Evolutionary conservation across 345 rosid species (phyloP).

Genomic region (Salix udensis): DNA sequence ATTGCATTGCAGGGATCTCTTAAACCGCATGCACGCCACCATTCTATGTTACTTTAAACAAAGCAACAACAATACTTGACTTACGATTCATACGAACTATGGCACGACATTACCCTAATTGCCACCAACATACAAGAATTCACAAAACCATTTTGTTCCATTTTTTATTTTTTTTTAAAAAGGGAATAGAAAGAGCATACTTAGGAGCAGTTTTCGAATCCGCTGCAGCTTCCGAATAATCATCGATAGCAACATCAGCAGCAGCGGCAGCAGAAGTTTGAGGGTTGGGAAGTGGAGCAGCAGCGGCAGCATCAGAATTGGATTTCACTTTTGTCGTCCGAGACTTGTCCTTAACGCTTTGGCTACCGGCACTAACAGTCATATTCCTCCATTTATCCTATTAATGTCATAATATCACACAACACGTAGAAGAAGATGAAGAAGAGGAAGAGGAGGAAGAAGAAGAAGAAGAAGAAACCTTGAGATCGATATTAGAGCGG

Average conservation of each 20-base stretch:
- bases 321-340: slow-evolving; percentile 48
- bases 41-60: neutral
- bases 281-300: slow-evolving; percentile 8
- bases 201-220: slow-evolving; percentile 34
- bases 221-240: slow-evolving; percentile 17
- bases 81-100: neutral
- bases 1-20: neutral
- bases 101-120: neutral
- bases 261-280: slow-evolving; percentile 23
- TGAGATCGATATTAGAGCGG: slow-evolving; percentile 80
- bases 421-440: neutral
- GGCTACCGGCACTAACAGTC: slow-evolving; percentile 57
- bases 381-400: slow-evolving; percentile 96
- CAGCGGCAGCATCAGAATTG: slow-evolving; percentile 28
- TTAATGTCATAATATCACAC: neutral
- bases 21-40: neutral
- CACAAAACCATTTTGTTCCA: neutral
- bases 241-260: slow-evolving; percentile 25
- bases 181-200: slow-evolving; percentile 23
- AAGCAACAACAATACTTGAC: neutral
- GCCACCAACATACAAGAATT: neutral
- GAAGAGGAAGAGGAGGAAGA: neutral
- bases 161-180: neutral
- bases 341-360: slow-evolving; percentile 53
- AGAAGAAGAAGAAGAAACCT: slow-evolving; percentile 40